Evolutionary conservation across 2,329 filamentous ascomycete species (phyloP).

Genomic region (Cladophialophora yegresii): DNA sequence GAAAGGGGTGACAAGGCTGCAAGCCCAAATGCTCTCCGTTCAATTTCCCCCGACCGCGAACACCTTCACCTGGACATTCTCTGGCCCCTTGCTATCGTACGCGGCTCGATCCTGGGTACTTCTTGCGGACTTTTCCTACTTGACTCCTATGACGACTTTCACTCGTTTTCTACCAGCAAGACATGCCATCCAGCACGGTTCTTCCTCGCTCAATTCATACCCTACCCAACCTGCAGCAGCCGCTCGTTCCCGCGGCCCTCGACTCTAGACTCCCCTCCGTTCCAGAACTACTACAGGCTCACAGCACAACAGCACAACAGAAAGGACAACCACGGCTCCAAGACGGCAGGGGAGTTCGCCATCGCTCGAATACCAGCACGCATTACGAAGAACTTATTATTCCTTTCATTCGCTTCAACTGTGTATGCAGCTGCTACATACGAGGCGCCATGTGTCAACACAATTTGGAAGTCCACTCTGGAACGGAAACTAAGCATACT

Average conservation of each 20-base stretch:
- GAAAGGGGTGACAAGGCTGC: constrained; percentile 2
- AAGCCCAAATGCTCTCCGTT: not conserved
- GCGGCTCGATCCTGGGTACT: not conserved
- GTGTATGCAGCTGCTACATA: not conserved
- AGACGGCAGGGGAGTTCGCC: not conserved
- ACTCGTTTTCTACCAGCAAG: not conserved
- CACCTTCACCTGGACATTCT: not conserved
- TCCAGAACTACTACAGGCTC: not conserved
- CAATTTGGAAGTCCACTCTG: not conserved
- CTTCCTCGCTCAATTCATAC: not conserved
- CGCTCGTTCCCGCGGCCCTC: not conserved
- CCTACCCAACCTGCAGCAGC: not conserved
- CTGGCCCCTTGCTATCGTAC: not conserved
- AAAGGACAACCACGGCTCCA: not conserved
- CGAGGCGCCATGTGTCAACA: not conserved
- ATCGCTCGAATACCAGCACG: not conserved
- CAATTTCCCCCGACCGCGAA: not conserved
- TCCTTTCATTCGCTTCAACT: not conserved
- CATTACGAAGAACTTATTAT: not conserved
- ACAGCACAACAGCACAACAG: not conserved
- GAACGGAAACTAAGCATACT: not conserved
- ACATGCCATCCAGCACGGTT: not conserved
- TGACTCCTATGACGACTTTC: not conserved
- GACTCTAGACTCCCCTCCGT: not conserved
- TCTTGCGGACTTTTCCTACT: not conserved